Base-by-base conservation (phyloP, 805 yeast species). In the Ogataea methylovora region DNA sequence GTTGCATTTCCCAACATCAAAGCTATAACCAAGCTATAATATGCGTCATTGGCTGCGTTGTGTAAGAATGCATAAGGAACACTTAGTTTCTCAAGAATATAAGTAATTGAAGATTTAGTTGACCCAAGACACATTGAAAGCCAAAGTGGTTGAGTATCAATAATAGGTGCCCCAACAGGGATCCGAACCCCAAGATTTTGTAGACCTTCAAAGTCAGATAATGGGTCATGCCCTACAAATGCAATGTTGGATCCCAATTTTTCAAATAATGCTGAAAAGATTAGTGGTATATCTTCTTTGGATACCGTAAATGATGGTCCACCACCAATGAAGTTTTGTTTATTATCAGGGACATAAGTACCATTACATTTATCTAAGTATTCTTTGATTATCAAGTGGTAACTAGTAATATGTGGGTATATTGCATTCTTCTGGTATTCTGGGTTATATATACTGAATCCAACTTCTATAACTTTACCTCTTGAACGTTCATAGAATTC, bases 21-120 rank as follows among this genome's bases (percentile, higher is more conserved):
- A n/a, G n/a, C n/a, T n/a, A n/a, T n/a, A n/a, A n/a, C n/a, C n/a
- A n/a, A n/a, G n/a, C n/a, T 80, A 42, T 66, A 77, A 45, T 76
- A 73, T 6, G 84, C 74, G 51, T 80, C 88, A 46, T 80, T 80
- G 3, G 78, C 84, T 2, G 83, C 87, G 49, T 80, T 80, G 50
- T 80, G 87, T 30, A 80, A 56, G 42, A 61, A 66, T 1, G 76
- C 67, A 46, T 74, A 76, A 1, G 84, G 82, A 6, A 80, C 62
- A 20, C 60, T 58, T 32, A 73, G 54, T 30, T 63, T 48, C 26
- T 70, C 52, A n/a, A 79, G 56, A 0, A 72, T 51, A 15, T 65
- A 67, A 12, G 71, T 63, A 29, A 80, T 49, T 7, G 68, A 60
- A 3, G 65, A 58, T 5, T 72, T 71, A 24, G 57, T 46, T 8